Base-by-base conservation (phyloP, 306 rosid genomes). In the Coriaria nepalensis region DNA sequence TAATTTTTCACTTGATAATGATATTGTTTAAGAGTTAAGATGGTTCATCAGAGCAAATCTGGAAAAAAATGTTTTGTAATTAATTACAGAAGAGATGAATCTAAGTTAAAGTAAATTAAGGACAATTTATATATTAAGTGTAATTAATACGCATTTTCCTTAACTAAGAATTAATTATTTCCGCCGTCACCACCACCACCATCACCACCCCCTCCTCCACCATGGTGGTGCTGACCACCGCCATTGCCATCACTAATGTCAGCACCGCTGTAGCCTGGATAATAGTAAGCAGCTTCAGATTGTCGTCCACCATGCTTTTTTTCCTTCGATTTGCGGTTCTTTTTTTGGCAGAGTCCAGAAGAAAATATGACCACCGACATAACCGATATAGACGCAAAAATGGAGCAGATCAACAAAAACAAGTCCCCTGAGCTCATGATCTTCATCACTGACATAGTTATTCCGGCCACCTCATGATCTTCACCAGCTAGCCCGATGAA, bases 321-420 rank as follows among this genome's bases (percentile, higher is more conserved):
- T 12, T 45, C 37, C 4, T 43, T 10, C 11, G 56, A 9, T 3
- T 20, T 20, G 29, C 29, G 29, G 29, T 20, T 20, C 29, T 20
- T 20, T 20, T 20, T 20, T 1, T 20, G 29, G 3, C 29, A 20
- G 29, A 20, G 29, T 12, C 63, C 71, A 4, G 76, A 69, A 6
- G 71, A 49, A 63, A 73, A 63, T 37, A 77, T 50, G 53, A 73
- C 10, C 53, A 69, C 63, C 8, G 77, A 59, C 41, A 69, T 20
- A 6, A 73, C 6, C 0, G 59, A 59, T 56, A 77, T 52, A 10
- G 79, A 77, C 4, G 69, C 1, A 45, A 68, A 5, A 10, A 68
- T 34, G 42, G 63, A 43, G 48, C 65, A 50, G 4, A 72, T 36
- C 44, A 66, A 50, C 29, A 20, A 1, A 35, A 44, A 10, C 5